phyloP scores from a whole-genome alignment of 148 eudicot genomes.

The Pharnaceum exiguum region DNA sequence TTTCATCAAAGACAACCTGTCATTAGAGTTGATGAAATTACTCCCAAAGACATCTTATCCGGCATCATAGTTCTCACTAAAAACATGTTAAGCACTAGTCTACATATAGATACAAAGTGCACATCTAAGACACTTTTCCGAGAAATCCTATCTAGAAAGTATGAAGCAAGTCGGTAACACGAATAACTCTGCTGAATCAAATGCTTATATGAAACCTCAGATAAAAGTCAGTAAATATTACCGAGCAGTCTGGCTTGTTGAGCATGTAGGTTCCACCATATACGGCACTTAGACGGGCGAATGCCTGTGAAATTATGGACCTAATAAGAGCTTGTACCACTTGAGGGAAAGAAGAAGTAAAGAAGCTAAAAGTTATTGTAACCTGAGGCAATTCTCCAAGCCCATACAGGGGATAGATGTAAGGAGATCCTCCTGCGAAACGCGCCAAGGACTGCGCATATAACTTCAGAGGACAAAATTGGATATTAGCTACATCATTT shows the following conservation, averaged over 20 bases:
- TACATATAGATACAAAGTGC: too few relatives aligned
- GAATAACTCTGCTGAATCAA: too few relatives aligned
- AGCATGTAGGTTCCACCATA: slow-evolving; percentile 94
- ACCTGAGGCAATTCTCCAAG: slow-evolving; percentile 93
- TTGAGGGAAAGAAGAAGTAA: not conserved
- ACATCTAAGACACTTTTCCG: too few relatives aligned
- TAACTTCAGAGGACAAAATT: slow-evolving; percentile 30
- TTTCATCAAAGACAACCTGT: slow-evolving; percentile 73
- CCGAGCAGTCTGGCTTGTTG: slow-evolving; percentile 73
- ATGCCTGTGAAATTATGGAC: slow-evolving; percentile 37
- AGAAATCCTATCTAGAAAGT: too few relatives aligned
- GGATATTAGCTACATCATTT: not conserved
- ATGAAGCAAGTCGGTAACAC: too few relatives aligned
- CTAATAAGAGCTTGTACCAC: not conserved
- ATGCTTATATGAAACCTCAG: not conserved
- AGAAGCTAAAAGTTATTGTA: not conserved
- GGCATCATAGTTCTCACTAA: too few relatives aligned
- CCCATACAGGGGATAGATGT: slow-evolving; percentile 92
- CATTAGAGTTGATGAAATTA: too few relatives aligned
- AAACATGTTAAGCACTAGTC: too few relatives aligned
- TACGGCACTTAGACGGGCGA: slow-evolving; percentile 86
- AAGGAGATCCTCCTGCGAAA: slow-evolving; percentile 89
- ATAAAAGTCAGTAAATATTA: slow-evolving; percentile 11
- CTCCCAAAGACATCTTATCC: too few relatives aligned
- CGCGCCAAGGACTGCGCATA: slow-evolving; percentile 87